These are phyloP conservation scores for Tulasnella sp. DNA, from an alignment of 768 basidiomycete genomes.

Conservation along the genomic window DNA sequence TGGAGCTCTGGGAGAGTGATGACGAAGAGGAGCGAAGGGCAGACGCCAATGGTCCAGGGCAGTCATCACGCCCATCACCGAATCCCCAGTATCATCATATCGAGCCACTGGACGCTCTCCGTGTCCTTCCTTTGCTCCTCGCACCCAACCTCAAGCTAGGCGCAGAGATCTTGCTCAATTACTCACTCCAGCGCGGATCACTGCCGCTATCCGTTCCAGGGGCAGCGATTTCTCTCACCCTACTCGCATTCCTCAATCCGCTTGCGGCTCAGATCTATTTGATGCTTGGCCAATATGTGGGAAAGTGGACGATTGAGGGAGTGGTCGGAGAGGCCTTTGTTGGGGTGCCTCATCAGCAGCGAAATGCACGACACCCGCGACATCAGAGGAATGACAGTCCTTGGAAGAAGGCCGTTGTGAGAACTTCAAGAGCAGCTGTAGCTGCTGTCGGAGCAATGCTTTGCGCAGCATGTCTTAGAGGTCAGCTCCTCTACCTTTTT, in stretches of 20 bases:
- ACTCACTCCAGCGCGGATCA: background rate
- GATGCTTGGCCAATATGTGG: conserved; percentile 6
- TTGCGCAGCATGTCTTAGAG: conserved; percentile 8
- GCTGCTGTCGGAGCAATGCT: background rate
- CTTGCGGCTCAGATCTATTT: conserved; percentile 8
- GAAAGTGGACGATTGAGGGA: conserved; percentile 12
- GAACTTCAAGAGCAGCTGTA: background rate
- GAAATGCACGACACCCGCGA: background rate
- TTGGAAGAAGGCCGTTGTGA: conserved; percentile 10
- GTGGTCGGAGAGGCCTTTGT: conserved; percentile 11
- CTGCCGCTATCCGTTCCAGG: conserved; percentile 4
- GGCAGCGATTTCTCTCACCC: conserved; percentile 1
- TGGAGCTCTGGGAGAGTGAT: conserved; percentile 3
- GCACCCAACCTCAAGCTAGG: conserved; percentile 7
- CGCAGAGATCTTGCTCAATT: background rate
- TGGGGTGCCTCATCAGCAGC: background rate
- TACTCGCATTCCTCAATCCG: background rate
- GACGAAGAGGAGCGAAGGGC: background rate
- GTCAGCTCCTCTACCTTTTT: background rate
- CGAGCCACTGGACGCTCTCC: background rate
- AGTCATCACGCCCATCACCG: no score
- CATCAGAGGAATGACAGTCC: background rate
- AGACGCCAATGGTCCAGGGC: background rate
- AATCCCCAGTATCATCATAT: no score
- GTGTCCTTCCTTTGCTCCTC: background rate